A percentile compares a stretch with the other conserved stretches of the same genome.
These are phyloP conservation scores for Zygotorulaspora mrakii DNA, from an alignment of 1,139 yeast genomes.

Conservation along the genomic window DNA sequence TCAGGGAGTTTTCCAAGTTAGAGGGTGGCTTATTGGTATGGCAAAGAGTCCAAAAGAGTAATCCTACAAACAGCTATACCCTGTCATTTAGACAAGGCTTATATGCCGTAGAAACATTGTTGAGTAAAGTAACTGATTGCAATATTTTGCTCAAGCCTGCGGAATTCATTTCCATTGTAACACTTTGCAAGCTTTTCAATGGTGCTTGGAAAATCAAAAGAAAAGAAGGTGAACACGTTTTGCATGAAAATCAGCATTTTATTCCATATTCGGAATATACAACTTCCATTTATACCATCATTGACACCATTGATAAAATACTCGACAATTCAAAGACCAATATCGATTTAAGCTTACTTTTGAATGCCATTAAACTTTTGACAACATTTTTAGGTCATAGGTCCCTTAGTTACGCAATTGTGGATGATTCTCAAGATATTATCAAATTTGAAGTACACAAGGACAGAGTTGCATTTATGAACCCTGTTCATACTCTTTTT, in stretches of 20 bases:
- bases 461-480: constrained; percentile 51
- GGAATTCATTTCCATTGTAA: constrained; percentile 41
- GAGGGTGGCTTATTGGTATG: constrained; percentile 47
- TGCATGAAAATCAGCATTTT: constrained; percentile 50
- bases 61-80: constrained; percentile 73
- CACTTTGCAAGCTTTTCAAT: constrained; percentile 51
- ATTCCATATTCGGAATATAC: constrained; percentile 49
- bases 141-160: constrained; percentile 34
- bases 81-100: constrained; percentile 63
- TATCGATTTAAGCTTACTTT: constrained; percentile 25
- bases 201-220: constrained; percentile 54
- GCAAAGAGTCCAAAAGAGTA: constrained; percentile 54
- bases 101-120: constrained; percentile 44
- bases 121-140: constrained; percentile 40
- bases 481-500: constrained; percentile 55
- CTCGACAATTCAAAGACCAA: constrained; percentile 29
- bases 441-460: constrained; percentile 45
- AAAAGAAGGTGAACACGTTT: constrained; percentile 67
- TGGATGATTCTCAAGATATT: constrained; percentile 29
- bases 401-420: constrained; percentile 27
- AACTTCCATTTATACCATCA: constrained; percentile 46
- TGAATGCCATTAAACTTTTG: constrained; percentile 41
- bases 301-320: constrained; percentile 44
- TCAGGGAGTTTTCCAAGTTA: constrained; percentile 41
- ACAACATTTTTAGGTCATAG: constrained; percentile 33